These are phyloP conservation scores for Colletotrichum trifolii DNA, from an alignment of 2,329 filamentous ascomycete genomes.

Conservation along the genomic window DNA sequence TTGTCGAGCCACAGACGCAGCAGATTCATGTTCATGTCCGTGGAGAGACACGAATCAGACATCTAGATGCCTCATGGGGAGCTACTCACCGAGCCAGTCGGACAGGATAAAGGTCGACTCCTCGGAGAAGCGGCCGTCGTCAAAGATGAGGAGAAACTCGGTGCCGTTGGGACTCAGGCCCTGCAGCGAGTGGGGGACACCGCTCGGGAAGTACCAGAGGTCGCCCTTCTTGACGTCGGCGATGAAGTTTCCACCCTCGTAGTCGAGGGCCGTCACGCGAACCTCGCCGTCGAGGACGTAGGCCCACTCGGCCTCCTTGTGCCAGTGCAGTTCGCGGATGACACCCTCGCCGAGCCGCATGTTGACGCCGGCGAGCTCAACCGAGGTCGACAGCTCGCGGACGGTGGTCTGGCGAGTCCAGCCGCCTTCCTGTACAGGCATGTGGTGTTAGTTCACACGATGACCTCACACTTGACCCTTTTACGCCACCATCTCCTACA, in stretches of 20 bases:
- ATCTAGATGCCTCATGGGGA: no score
- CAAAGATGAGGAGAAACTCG: constrained; percentile 57
- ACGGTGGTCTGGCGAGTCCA: constrained; percentile 82
- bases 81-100: constrained; percentile 72
- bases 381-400: constrained; percentile 71
- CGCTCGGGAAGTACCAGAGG: constrained; percentile 84
- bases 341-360: constrained; percentile 80
- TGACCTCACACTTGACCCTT: background rate
- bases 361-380: constrained; percentile 81
- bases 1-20: no score
- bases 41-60: no score
- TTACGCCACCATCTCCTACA: no score
- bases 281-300: constrained; percentile 78
- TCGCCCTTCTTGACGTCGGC: constrained; percentile 80
- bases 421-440: constrained; percentile 69
- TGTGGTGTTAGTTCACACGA: background rate
- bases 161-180: constrained; percentile 42
- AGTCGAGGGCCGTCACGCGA: constrained; percentile 78
- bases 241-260: constrained; percentile 80
- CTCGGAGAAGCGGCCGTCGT: constrained; percentile 63
- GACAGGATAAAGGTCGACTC: constrained; percentile 78
- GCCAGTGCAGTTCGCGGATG: constrained; percentile 83
- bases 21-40: no score
- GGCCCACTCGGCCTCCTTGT: constrained; percentile 83
- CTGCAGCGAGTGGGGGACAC: constrained; percentile 79